Base-by-base conservation (phyloP, 768 basidiomycete genomes). In the Termitomyces sp. region DNA sequence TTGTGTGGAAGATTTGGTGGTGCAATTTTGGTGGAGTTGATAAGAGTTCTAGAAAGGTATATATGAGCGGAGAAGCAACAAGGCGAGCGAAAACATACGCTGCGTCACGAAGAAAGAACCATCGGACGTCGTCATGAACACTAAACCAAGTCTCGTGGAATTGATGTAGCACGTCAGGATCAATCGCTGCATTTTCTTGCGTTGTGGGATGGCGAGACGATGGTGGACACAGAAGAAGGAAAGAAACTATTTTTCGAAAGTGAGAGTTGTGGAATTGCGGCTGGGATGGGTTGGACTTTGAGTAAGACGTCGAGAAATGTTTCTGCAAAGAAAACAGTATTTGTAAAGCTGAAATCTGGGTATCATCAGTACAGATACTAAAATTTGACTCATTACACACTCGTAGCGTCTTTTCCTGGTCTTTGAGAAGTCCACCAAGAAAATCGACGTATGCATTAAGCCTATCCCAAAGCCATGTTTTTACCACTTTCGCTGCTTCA, bases 71-170 rank as follows among this genome's bases (percentile, higher is more conserved):
- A 39, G 6, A 51, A 41, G 27, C 20, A 29, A n/a, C 20, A 15
- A 13, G 20, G 39, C 36, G 53, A 44, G 15, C 15, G 45, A 25
- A 46, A 6, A 73, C 81, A 55, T 68, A 89, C 91, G 76, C 81
- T 52, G 88, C 76, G 63, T 94, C 89, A 40, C 88, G 80, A 32
- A 96, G 77, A 73, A 93, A 94, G 73, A 89, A 91, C 89, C 89
- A 95, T 55, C 93, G 82, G 31, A 95, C 73, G 63, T 96, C 93
- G 63, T 92, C 89, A 65, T 89, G 65, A 12, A 88, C 82, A 59
- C 83, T 85, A 61, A 91, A 78, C 85, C 88, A 94, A 13, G 79
- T 85, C 44, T 80, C 78, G 51, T 85, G 72, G 62, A 93, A 91
- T 11, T 77, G 69, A 40, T 82, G 72, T 23, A 85, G 71, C 3